Evolutionary conservation across 129 eudicot genomes (phyloP).

Genomic region (Cynara cardunculus): DNA sequence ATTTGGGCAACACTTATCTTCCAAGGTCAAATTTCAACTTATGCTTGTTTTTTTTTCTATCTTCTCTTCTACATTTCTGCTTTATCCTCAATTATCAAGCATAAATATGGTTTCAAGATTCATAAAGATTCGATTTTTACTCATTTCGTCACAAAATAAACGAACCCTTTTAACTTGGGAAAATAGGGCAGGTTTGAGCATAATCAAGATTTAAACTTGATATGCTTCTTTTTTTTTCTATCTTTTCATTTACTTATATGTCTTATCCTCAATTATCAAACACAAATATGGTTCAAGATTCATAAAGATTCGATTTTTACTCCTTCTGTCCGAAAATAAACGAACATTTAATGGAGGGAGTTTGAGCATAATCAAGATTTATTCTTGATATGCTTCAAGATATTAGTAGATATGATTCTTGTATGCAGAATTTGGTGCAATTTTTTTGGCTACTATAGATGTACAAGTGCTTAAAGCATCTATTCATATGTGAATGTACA

Average conservation of each 20-base stretch:
- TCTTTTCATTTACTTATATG: neutral
- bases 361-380: neutral
- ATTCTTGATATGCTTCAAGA: neutral
- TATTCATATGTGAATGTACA: slow-evolving; percentile 16
- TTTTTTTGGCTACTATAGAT: neutral
- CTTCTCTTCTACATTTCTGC: neutral
- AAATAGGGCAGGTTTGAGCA: neutral
- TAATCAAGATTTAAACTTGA: neutral
- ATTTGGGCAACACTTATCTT: slow-evolving; percentile 39
- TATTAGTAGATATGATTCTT: slow-evolving; percentile 2
- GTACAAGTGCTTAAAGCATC: slow-evolving; percentile 12
- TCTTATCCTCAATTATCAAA: slow-evolving; percentile 19
- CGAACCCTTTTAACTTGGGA: neutral
- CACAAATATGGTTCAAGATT: slow-evolving; percentile 4
- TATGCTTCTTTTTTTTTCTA: neutral
- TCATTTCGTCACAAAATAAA: neutral
- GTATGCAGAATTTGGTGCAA: neutral
- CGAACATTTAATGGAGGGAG: neutral
- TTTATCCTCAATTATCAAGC: slow-evolving; percentile 17
- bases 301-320: slow-evolving; percentile 8
- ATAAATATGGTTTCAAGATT: slow-evolving; percentile 11
- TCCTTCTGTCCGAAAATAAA: neutral
- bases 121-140: slow-evolving; percentile 11
- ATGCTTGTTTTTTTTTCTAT: neutral
- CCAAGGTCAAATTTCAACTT: slow-evolving; percentile 36